Base-by-base conservation (phyloP, 179 eudicot species). In the Carnegiea gigantea region DNA sequence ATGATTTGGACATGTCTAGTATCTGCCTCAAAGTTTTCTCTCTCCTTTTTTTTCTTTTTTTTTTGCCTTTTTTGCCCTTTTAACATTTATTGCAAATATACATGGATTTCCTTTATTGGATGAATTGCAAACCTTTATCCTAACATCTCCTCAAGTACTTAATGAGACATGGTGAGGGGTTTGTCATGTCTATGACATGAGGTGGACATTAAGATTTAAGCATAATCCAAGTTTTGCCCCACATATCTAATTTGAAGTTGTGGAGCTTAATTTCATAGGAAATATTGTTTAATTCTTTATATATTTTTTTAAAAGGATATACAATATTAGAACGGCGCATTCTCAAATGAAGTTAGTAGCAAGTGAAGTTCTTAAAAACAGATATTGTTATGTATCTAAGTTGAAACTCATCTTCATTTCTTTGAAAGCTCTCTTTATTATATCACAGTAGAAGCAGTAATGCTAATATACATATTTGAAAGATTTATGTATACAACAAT, bases 1-100 rank as follows among this genome's bases (percentile, higher is more conserved):
- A 28, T 70, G 64, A 78, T 70, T 80, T 80, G 70, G 77, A 73
- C 78, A 17, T 46, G 36, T 33, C 14, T 64, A 38, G 2, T 46
- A 67, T 60, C 65, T 53, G 46, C 82, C 60, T 67, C 60, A 23
- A 21, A 20, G 12, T 18, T 57, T 9, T 23, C 15, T 5, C 21
- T 44, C 6, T 73, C 46, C 3, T 18, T 57, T 9, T 23, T 12
- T 5, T 43, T 43, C 6, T 72, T 21, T 40, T 18, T 17, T 6
- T 40, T 44, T 23, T 20, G 21, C 44, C 75, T 40, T 10, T 28
- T 30, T 6, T 6, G 17, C 23, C 24, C 33, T 17, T 14, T 17
- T 5, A 14, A 46, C n/a, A 28, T 77, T 23, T 23, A 0, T 5
- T 46, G 46, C 46, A 10, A 21, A 82, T n/a, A 1, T 46, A 26